These are phyloP conservation scores for Ophiostoma novo-ulmi DNA, from an alignment of 2,329 filamentous ascomycete genomes.

Conservation along the genomic window DNA sequence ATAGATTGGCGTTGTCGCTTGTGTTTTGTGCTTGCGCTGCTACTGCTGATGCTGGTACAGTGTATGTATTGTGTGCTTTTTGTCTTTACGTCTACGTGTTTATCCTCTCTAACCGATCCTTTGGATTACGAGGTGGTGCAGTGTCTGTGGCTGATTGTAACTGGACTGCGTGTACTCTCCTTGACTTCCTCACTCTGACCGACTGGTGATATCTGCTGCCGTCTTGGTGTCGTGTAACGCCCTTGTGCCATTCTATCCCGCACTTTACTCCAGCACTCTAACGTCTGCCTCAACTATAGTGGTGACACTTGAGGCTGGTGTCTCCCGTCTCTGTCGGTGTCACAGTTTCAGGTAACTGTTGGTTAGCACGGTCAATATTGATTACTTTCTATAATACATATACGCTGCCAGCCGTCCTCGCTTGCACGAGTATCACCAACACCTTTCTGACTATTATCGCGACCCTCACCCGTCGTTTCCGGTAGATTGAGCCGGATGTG, in stretches of 20 bases:
- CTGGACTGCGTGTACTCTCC: neutral
- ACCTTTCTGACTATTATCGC: neutral
- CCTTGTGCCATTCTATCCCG: neutral
- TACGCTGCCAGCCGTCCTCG: neutral
- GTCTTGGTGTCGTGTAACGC: neutral
- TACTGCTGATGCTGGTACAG: neutral
- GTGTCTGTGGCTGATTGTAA: neutral
- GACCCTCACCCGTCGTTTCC: neutral
- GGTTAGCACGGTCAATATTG: neutral
- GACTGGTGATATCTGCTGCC: neutral
- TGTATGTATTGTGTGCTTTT: neutral
- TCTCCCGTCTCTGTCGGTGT: neutral
- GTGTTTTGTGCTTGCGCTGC: neutral
- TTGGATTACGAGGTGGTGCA: neutral
- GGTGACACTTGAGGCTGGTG: slow-evolving; percentile 5
- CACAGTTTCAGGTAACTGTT: neutral
- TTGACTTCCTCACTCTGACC: neutral
- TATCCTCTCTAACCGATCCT: neutral
- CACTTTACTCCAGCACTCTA: neutral
- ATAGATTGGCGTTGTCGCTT: neutral
- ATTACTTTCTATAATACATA: neutral
- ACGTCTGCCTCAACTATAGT: neutral
- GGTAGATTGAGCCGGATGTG: neutral
- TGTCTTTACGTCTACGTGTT: neutral
- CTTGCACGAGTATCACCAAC: slow-evolving; percentile 3